Evolutionary conservation across 169 alveolate species (phyloP).

Genomic region (Sarcocystis neurona): DNA sequence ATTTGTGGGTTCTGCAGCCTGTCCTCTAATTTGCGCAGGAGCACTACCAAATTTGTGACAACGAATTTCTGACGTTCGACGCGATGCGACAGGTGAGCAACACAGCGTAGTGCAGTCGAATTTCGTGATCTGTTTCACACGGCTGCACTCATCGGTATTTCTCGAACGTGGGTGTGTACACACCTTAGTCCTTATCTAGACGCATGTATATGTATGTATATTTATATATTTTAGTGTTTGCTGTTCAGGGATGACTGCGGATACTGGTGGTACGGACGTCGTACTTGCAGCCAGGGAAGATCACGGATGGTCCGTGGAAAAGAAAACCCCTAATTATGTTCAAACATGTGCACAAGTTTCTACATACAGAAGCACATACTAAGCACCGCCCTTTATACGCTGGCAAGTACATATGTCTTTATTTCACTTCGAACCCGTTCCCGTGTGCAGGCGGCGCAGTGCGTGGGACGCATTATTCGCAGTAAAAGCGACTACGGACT

Average conservation of each 20-base stretch:
- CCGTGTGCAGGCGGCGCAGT: constrained; percentile 89
- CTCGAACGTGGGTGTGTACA: neutral
- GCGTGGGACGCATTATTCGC: constrained; percentile 97
- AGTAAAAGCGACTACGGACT: constrained; percentile 78
- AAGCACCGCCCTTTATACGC: too few species aligned
- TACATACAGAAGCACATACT: too few species aligned
- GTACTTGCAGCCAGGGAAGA: too few species aligned
- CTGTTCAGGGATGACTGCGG: neutral
- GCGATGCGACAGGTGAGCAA: constrained; percentile 93
- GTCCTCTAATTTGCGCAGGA: constrained; percentile 70
- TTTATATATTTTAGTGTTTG: too few species aligned
- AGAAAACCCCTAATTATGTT: too few species aligned
- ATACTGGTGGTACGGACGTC: constrained; percentile 7
- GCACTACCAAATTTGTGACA: constrained; percentile 91
- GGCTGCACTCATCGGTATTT: neutral
- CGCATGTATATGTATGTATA: too few species aligned
- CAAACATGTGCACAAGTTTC: too few species aligned
- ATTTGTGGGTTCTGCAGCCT: neutral
- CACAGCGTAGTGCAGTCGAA: neutral
- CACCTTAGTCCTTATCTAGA: neutral
- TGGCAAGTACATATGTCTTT: too few species aligned
- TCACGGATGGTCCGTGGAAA: too few species aligned
- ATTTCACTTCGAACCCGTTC: too few species aligned
- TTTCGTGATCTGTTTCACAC: neutral
- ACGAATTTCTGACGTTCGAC: constrained; percentile 96